phyloP scores from a whole-genome alignment of 2,329 filamentous ascomycete species.

The Esteya vermicola region DNA sequence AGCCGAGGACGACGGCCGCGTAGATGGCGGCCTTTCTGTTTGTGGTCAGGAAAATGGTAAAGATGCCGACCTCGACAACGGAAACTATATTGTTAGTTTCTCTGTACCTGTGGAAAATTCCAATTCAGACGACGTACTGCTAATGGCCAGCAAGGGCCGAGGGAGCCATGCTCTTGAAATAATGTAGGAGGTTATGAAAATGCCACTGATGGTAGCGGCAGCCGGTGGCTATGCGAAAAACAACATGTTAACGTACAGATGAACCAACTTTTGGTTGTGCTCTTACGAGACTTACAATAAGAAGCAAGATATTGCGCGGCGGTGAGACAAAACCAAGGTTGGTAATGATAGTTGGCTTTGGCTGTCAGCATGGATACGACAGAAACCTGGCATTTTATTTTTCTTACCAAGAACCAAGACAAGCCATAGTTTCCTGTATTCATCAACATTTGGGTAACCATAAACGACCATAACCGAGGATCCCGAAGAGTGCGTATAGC shows the following conservation, averaged over 20 bases:
- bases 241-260: neutral
- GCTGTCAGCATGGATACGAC: neutral
- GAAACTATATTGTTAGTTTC: slow-evolving; percentile 1
- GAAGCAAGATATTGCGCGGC: slow-evolving; percentile 5
- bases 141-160: slow-evolving; percentile 2
- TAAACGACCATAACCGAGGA: slow-evolving; percentile 6
- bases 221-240: slow-evolving; percentile 1
- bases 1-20: neutral
- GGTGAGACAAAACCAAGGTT: slow-evolving; percentile 1
- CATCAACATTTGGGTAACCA: slow-evolving; percentile 6
- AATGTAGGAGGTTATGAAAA: neutral
- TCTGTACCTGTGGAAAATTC: neutral
- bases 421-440: slow-evolving; percentile 7
- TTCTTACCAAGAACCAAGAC: slow-evolving; percentile 4
- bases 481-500: too few relatives aligned
- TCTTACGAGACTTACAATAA: slow-evolving; percentile 1
- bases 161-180: slow-evolving; percentile 5
- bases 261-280: neutral
- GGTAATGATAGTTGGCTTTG: neutral
- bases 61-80: slow-evolving; percentile 4
- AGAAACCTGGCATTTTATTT: neutral
- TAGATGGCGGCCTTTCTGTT: neutral
- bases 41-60: slow-evolving; percentile 6
- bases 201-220: slow-evolving; percentile 2
- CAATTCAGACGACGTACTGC: neutral